Base-by-base conservation (phyloP, 768 basidiomycete genomes). In the Tricholomella constricta region DNA sequence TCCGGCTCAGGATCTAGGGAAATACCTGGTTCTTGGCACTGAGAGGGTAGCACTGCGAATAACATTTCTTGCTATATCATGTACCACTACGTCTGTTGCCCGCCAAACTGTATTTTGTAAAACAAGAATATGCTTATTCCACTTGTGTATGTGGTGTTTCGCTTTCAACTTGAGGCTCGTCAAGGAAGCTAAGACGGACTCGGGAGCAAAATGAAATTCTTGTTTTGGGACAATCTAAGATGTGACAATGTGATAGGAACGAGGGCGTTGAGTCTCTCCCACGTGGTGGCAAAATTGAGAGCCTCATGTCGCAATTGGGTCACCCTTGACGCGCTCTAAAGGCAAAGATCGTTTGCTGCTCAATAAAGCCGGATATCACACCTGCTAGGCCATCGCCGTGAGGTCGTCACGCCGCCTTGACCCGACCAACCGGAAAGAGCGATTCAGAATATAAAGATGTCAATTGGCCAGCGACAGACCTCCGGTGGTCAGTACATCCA, bases 1-100 rank as follows among this genome's bases (percentile, higher is more conserved):
- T 71, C 75, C 29, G 73, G 69, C 2, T 74, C 69, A 42, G 62
- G 64, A 52, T 61, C 72, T 27, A 60, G 65, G 25, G 70, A 69
- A 29, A 64, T 75, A 46, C 78, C 78, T 38, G 81, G 78, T 6
- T 74, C 75, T 15, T 82, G 80, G 81, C 65, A 72, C 52, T 79
- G 49, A 65, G 15, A 47, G 6, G 10, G 41, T 12, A 25, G 2
- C n/a, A n/a, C n/a, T n/a, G n/a, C n/a, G n/a, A n/a, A n/a, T n/a
- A n/a, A n/a, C n/a, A n/a, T n/a, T n/a, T n/a, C n/a, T n/a, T n/a
- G n/a, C n/a, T n/a, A n/a, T n/a, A n/a, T n/a, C n/a, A n/a, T n/a
- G n/a, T n/a, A n/a, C n/a, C n/a, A n/a, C n/a, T n/a, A n/a, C n/a
- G n/a, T n/a, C n/a, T n/a, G n/a, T n/a, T n/a, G n/a, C n/a, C n/a